Conservation (phyloP, 2,329 filamentous ascomycete species). For the Alternaria burnsii region DNA sequence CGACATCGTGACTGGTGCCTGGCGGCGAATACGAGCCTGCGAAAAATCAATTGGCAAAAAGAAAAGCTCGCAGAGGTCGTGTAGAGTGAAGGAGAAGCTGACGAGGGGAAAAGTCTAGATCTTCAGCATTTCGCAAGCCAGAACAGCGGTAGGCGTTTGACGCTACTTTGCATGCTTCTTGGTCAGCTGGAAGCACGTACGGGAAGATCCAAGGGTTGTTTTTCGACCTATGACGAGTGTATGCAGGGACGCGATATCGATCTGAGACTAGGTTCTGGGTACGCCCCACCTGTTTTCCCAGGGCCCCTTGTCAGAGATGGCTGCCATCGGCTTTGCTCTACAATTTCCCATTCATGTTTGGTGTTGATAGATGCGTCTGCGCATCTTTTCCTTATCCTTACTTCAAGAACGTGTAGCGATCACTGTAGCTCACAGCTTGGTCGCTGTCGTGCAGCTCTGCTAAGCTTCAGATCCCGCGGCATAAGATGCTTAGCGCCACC, state of each 20-base stretch:
- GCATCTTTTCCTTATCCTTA: neutral
- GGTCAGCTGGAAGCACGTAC: constrained; percentile 20
- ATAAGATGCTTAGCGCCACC: constrained; percentile 13
- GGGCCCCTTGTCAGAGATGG: neutral
- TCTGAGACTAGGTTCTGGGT: constrained; percentile 19
- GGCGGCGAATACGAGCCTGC: neutral
- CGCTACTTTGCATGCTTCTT: constrained; percentile 17
- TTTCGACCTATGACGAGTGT: constrained; percentile 27
- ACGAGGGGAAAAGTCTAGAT: neutral
- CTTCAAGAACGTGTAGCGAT: neutral
- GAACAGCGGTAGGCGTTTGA: constrained; percentile 9
- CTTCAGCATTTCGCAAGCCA: neutral
- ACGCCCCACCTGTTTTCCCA: constrained; percentile 17
- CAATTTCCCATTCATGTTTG: neutral
- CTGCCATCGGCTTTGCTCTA: neutral
- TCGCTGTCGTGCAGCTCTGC: neutral
- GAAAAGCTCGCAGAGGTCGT: neutral
- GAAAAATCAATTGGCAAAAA: neutral
- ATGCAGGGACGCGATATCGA: constrained; percentile 24
- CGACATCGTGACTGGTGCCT: constrained; percentile 12
- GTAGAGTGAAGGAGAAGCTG: neutral
- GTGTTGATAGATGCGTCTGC: neutral
- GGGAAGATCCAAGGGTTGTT: constrained; percentile 6
- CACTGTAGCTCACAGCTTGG: neutral
- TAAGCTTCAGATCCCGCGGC: constrained; percentile 17